Percentiles rank a stretch among this genome's conserved stretches.
These are phyloP conservation scores for Cenchrus fungigraminus DNA, from an alignment of 176 grass and related monocot genomes.

Conservation along the genomic window DNA sequence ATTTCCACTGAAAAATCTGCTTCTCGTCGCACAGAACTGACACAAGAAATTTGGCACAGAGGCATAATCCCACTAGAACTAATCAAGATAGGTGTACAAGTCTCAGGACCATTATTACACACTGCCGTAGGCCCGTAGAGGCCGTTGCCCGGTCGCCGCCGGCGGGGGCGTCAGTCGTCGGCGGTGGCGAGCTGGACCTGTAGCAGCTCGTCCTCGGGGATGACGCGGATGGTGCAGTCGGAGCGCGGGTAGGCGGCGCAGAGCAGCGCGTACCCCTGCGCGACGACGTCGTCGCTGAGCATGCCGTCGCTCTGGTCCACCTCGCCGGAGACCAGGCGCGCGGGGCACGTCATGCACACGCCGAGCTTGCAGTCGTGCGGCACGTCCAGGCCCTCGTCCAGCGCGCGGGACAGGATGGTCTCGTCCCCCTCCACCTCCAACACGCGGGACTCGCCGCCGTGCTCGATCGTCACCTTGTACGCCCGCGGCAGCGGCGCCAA, in stretches of 20 bases:
- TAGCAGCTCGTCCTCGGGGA: constrained; percentile 96
- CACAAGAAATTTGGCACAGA: neutral
- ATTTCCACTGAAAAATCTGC: neutral
- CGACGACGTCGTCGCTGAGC: constrained; percentile 94
- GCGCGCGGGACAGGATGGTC: constrained; percentile 80
- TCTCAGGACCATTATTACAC: neutral
- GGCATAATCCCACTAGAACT: neutral
- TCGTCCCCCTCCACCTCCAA: constrained; percentile 82
- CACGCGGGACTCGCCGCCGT: constrained; percentile 60
- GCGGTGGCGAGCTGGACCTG: constrained; percentile 90
- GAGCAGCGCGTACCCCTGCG: constrained; percentile 77
- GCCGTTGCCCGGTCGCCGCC: neutral
- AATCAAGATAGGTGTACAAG: constrained; percentile 8
- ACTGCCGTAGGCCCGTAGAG: neutral
- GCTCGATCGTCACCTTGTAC: constrained; percentile 92
- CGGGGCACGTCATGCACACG: constrained; percentile 98
- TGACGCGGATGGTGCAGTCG: constrained; percentile 89
- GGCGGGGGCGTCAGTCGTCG: constrained; percentile 61
- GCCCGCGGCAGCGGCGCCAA: constrained; percentile 28
- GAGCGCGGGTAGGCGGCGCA: constrained; percentile 82
- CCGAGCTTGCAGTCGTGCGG: constrained; percentile 99
- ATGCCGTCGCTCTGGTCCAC: constrained; percentile 99
- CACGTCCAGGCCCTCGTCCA: constrained; percentile 84
- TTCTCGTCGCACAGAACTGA: neutral
- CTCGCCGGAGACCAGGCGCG: constrained; percentile 66